These are phyloP conservation scores for Beta vulgaris DNA, from an alignment of 148 eudicot species.

Conservation along the genomic window DNA sequence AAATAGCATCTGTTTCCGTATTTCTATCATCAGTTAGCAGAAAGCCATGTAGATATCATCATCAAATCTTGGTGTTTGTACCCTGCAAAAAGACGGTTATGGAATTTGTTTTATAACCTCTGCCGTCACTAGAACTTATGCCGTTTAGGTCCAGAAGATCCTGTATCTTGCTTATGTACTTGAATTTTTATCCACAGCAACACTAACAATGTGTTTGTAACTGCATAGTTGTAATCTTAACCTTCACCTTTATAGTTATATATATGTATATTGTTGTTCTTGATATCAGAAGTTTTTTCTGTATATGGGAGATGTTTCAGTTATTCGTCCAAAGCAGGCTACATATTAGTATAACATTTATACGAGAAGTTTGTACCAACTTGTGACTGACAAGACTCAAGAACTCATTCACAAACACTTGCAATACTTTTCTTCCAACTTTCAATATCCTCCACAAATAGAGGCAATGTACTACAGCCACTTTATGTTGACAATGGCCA, in stretches of 20 bases:
- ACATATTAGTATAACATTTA: not conserved
- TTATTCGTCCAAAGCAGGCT: not conserved
- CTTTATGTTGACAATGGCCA: not conserved
- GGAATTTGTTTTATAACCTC: not conserved
- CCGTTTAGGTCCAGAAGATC: not conserved
- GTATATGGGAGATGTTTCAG: not conserved
- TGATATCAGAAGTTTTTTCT: not conserved
- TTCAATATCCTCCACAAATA: too few species aligned
- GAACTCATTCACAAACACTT: not conserved
- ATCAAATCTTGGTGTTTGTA: slow-evolving; percentile 12
- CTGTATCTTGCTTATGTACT: not conserved
- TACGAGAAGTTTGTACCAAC: not conserved
- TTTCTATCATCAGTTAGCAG: not conserved
- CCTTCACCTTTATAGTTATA: not conserved
- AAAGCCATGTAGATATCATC: slow-evolving; percentile 4
- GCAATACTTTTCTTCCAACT: not conserved
- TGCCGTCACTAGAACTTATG: not conserved
- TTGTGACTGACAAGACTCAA: not conserved
- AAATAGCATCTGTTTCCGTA: not conserved
- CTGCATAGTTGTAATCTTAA: not conserved
- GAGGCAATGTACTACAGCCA: too few species aligned
- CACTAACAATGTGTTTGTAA: not conserved
- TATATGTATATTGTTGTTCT: not conserved
- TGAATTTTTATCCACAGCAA: not conserved
- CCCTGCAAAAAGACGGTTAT: not conserved